These are phyloP conservation scores for Camellia lanceoleosa DNA, from an alignment of 148 eudicot species.

Conservation along the genomic window DNA sequence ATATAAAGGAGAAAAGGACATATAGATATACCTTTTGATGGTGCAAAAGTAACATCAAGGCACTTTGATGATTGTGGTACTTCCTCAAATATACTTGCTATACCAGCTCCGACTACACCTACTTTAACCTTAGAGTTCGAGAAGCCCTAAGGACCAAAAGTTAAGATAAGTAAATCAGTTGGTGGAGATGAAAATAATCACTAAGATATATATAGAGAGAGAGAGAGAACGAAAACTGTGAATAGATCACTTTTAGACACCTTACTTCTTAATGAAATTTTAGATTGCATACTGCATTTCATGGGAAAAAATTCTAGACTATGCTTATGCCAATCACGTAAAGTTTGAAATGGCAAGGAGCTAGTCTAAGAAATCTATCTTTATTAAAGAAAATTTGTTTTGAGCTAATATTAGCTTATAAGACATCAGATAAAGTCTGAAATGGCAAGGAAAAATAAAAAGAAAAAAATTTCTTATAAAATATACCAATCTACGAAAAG, in stretches of 20 bases:
- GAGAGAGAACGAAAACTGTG: not conserved
- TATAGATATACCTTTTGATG: conserved; percentile 12
- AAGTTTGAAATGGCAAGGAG: not conserved
- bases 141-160: conserved; percentile 57
- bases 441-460: too few relatives aligned
- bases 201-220: not conserved
- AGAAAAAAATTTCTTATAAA: too few relatives aligned
- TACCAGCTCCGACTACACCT: conserved; percentile 90
- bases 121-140: conserved; percentile 75
- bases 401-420: too few relatives aligned
- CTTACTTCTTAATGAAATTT: not conserved
- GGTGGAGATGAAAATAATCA: not conserved
- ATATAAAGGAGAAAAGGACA: conserved; percentile 9
- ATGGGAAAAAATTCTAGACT: not conserved
- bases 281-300: not conserved
- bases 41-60: conserved; percentile 63
- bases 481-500: too few relatives aligned
- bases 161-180: not conserved
- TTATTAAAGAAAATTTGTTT: too few relatives aligned
- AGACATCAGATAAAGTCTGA: too few relatives aligned
- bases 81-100: conserved; percentile 71
- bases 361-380: too few relatives aligned
- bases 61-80: conserved; percentile 40
- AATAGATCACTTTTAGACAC: not conserved
- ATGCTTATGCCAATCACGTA: not conserved